phyloP scores from a whole-genome alignment of 2,329 filamentous ascomycete genomes.

The Nannizziopsis arthrosporioides region DNA sequence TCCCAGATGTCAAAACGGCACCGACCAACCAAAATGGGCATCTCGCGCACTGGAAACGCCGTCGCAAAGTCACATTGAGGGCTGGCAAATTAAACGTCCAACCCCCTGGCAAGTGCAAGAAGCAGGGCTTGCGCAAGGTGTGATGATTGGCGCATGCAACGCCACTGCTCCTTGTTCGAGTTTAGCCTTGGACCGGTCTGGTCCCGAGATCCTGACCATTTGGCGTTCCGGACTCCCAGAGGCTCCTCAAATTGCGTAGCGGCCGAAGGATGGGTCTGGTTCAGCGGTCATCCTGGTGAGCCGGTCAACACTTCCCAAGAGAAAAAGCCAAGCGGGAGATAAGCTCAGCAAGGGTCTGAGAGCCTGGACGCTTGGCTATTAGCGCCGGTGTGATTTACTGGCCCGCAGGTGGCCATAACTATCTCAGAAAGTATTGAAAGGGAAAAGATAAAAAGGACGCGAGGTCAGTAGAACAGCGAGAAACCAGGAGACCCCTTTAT shows the following conservation, averaged over 20 bases:
- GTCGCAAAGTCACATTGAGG: background rate
- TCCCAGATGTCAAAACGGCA: conserved; percentile 3
- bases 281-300: conserved; percentile 1
- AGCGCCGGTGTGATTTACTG: background rate
- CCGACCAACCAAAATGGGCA: background rate
- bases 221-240: no score
- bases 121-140: background rate
- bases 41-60: background rate
- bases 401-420: background rate
- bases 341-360: background rate
- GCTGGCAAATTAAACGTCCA: conserved; percentile 1
- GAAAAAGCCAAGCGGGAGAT: conserved; percentile 1
- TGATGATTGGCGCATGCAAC: conserved; percentile 1
- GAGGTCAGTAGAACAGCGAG: no score
- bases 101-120: no score
- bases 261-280: background rate
- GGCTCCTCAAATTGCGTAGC: background rate
- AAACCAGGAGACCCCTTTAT: no score
- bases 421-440: background rate
- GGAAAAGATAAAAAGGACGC: no score
- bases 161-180: background rate
- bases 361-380: background rate
- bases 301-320: background rate
- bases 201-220: conserved; percentile 2
- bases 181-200: conserved; percentile 5